phyloP scores from a whole-genome alignment of 2,329 filamentous ascomycete species.

The Rhynchosporium secalis region DNA sequence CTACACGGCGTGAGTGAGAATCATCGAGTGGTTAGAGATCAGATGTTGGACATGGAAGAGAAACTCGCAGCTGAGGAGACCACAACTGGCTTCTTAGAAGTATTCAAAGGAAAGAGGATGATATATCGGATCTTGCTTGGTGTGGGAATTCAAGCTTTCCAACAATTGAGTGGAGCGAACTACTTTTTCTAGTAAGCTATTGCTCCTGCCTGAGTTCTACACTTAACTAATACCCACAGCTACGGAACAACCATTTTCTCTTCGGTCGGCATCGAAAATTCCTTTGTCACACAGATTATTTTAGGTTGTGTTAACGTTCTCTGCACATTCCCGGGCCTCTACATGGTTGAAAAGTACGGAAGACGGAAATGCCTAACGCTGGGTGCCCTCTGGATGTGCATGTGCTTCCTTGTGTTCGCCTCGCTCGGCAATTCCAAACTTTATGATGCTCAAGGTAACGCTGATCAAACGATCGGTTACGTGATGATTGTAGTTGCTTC shows the following conservation, averaged over 20 bases:
- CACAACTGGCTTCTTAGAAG: slow-evolving; percentile 59
- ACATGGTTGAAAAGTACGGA: slow-evolving; percentile 66
- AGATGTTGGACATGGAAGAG: slow-evolving; percentile 53
- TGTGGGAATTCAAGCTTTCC: slow-evolving; percentile 62
- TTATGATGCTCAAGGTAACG: slow-evolving; percentile 53
- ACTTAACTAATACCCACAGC: slow-evolving; percentile 15
- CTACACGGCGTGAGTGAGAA: slow-evolving; percentile 51
- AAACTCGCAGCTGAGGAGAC: slow-evolving; percentile 47
- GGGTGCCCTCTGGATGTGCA: slow-evolving; percentile 69
- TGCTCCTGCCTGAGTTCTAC: no score
- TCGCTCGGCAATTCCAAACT: slow-evolving; percentile 53
- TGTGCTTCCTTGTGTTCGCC: slow-evolving; percentile 61
- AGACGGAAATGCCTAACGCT: slow-evolving; percentile 65
- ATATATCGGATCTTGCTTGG: slow-evolving; percentile 65
- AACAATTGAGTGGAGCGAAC: slow-evolving; percentile 67
- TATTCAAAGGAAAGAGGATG: slow-evolving; percentile 60
- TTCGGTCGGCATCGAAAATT: slow-evolving; percentile 64
- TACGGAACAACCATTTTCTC: slow-evolving; percentile 67
- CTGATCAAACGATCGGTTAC: slow-evolving; percentile 57
- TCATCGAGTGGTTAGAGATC: slow-evolving; percentile 50
- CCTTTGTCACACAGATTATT: slow-evolving; percentile 67
- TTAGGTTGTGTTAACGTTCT: slow-evolving; percentile 67
- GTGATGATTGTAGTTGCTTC: slow-evolving; percentile 72
- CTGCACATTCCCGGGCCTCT: slow-evolving; percentile 56
- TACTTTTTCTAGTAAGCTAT: slow-evolving; percentile 54